phyloP scores from a whole-genome alignment of 306 rosid species.

The Rosa persica region DNA sequence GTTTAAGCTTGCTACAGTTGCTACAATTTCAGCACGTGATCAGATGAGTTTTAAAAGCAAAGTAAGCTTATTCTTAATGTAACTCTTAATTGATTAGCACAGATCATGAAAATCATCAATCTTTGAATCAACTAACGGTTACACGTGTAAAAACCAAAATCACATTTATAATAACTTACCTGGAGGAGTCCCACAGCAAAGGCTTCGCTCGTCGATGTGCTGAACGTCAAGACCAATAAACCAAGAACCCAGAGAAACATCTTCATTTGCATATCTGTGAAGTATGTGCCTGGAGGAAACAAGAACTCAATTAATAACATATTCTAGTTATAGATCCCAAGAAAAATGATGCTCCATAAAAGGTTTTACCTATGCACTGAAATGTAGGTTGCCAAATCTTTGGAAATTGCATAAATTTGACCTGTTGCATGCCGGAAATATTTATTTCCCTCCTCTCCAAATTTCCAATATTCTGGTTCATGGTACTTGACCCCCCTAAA shows the following conservation, averaged over 20 bases:
- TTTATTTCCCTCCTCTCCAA: slow-evolving; percentile 63
- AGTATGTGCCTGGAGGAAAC: slow-evolving; percentile 43
- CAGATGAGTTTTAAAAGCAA: background rate
- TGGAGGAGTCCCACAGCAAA: slow-evolving; percentile 57
- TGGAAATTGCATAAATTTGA: slow-evolving; percentile 53
- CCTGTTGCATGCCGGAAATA: slow-evolving; percentile 66
- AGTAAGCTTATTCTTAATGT: background rate
- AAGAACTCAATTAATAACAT: background rate
- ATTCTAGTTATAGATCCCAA: background rate
- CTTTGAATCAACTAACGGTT: background rate
- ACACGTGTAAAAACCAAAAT: background rate
- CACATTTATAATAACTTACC: slow-evolving; percentile 31
- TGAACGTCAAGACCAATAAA: slow-evolving; percentile 63
- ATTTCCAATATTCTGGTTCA: slow-evolving; percentile 68
- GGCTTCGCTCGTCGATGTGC: slow-evolving; percentile 59
- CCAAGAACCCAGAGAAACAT: slow-evolving; percentile 68
- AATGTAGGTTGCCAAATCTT: slow-evolving; percentile 61
- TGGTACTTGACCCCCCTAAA: slow-evolving; percentile 53
- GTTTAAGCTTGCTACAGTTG: background rate
- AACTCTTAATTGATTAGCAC: background rate
- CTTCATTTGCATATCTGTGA: slow-evolving; percentile 61
- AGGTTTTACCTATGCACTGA: slow-evolving; percentile 45
- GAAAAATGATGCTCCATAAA: background rate
- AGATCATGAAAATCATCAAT: background rate
- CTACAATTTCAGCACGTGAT: background rate